Base-by-base conservation (phyloP, 345 rosid species). In the Noccaea caerulescens region DNA sequence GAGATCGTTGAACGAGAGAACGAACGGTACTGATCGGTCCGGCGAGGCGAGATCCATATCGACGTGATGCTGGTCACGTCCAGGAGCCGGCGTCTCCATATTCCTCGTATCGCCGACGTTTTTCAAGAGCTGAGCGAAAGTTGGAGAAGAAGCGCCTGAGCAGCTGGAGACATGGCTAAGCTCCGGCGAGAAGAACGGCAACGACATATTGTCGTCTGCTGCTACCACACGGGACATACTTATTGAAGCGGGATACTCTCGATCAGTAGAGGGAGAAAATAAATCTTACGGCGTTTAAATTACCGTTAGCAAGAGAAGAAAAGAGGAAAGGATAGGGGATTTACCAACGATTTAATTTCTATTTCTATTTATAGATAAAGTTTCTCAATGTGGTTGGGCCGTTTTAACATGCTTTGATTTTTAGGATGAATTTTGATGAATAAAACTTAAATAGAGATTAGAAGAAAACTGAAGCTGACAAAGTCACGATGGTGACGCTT, bases 61-160 rank as follows among this genome's bases (percentile, higher is more conserved):
- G 34, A 83, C 90, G 63, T 44, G 79, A 39, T 69, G 69, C 36
- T 61, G 0, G 81, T 71, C 1, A 57, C 81, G 42, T 91, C 96
- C 30, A 27, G 30, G 30, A 27, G 2, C 30, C 30, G 30, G 30
- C 30, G 30, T 27, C 30, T 27, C 30, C 30, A 27, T 27, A 27
- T 27, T 27, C 0, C 81, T 71, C 1, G 60, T 82, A 38, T 91
- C 96, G 0, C 91, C 92, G 4, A 88, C 92, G 8, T 71, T 80
- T 77, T 91, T 85, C 42, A 93, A 76, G 5, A 93, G 77, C 81
- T 88, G 87, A 1, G 89, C 97, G 14, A 93, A 87, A 1, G 97
- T 87, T 2, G 83, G 84, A 10, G 84, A 81, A 25, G 78, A 69
- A 0, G 68, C 50, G 43, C 50, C 43, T 6, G 73, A 55, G 44